Conservation (phyloP, 768 basidiomycete species). For the Macrolepiota albuminosa region DNA sequence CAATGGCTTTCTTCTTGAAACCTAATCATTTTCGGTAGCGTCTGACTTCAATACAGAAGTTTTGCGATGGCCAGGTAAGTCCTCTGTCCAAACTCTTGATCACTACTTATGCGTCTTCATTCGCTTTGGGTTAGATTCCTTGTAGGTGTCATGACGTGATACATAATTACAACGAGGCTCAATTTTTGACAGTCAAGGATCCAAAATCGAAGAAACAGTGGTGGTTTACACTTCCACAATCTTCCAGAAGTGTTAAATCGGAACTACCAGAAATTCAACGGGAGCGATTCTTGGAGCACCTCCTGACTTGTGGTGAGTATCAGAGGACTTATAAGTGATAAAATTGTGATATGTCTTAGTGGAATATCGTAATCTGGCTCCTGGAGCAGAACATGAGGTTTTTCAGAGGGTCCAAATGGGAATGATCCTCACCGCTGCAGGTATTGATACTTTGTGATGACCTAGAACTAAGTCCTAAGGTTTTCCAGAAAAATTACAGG, state of each 20-base stretch:
- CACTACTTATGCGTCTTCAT: not conserved
- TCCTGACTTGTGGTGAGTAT: constrained; percentile 63
- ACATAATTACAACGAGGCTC: not conserved
- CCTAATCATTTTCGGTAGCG: constrained; percentile 35
- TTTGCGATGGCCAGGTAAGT: constrained; percentile 63
- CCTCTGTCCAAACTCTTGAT: constrained; percentile 3
- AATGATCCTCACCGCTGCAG: constrained; percentile 67
- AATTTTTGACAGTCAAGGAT: constrained; percentile 44
- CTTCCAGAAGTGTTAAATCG: constrained; percentile 35
- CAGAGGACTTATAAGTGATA: not conserved
- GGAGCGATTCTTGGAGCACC: constrained; percentile 45
- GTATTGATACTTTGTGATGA: constrained; percentile 28
- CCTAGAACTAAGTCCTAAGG: not conserved
- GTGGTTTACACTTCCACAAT: constrained; percentile 54
- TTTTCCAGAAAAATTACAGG: constrained; percentile 68
- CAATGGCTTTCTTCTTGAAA: constrained; percentile 14
- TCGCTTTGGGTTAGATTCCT: constrained; percentile 11
- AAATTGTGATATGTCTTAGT: constrained; percentile 34
- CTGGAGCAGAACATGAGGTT: constrained; percentile 67
- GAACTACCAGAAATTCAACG: constrained; percentile 54
- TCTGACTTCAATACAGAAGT: constrained; percentile 73
- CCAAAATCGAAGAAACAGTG: constrained; percentile 52
- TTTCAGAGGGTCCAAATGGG: constrained; percentile 83
- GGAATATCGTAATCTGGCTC: constrained; percentile 56
- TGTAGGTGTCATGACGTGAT: constrained; percentile 13